Evolutionary conservation across 2,329 filamentous ascomycete species (phyloP).

Genomic region (Colletotrichum camelliae): DNA sequence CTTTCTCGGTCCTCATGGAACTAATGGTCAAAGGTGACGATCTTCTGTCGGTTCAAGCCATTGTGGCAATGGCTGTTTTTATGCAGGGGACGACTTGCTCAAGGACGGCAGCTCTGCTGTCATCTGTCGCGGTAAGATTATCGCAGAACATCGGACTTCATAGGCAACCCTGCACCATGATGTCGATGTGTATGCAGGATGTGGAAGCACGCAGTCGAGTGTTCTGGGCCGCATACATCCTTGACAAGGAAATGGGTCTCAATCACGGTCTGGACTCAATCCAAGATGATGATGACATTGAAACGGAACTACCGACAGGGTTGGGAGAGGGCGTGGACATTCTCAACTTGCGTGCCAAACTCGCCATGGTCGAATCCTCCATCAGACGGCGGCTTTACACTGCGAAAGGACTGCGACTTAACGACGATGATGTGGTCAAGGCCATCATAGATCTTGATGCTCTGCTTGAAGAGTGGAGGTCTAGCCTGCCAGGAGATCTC

Average conservation of each 20-base stretch:
- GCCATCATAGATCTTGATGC: slow-evolving; percentile 16
- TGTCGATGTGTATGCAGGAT: slow-evolving; percentile 10
- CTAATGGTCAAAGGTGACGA: slow-evolving; percentile 7
- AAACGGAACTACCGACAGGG: slow-evolving; percentile 8
- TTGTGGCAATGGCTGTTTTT: slow-evolving; percentile 15
- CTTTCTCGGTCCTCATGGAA: slow-evolving; percentile 4
- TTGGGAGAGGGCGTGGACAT: neutral
- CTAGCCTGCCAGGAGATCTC: neutral
- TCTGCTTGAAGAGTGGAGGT: slow-evolving; percentile 16
- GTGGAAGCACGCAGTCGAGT: slow-evolving; percentile 11
- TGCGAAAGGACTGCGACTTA: slow-evolving; percentile 8
- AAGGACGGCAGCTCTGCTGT: slow-evolving; percentile 3
- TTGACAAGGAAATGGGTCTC: slow-evolving; percentile 12
- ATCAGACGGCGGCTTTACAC: slow-evolving; percentile 13
- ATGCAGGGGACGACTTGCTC: slow-evolving; percentile 15
- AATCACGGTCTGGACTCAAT: slow-evolving; percentile 13
- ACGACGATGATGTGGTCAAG: neutral
- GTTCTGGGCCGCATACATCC: slow-evolving; percentile 21
- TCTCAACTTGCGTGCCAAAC: slow-evolving; percentile 11
- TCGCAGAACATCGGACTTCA: slow-evolving; percentile 18
- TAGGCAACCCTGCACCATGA: slow-evolving; percentile 1
- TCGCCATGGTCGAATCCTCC: slow-evolving; percentile 20
- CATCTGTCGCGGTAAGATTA: slow-evolving; percentile 1
- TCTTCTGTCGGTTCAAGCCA: slow-evolving; percentile 10
- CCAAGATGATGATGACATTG: slow-evolving; percentile 13